Percentiles rank a stretch among this genome's conserved stretches.
These are phyloP conservation scores for Kingdonia uniflora DNA, from an alignment of 164 flowering plant species.

Conservation along the genomic window DNA sequence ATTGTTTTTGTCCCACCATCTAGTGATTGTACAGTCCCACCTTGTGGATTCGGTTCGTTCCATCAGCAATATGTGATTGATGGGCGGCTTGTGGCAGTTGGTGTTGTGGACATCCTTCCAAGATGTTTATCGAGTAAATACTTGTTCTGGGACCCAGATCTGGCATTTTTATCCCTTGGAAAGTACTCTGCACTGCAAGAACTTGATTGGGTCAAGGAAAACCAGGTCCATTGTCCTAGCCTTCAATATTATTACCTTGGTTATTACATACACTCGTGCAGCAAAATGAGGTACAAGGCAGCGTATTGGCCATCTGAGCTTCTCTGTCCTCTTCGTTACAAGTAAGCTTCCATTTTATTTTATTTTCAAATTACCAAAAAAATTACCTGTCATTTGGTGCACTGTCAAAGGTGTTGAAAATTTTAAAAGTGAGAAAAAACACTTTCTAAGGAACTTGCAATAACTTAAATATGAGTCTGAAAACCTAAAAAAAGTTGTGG, in stretches of 20 bases:
- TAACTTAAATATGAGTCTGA: too few relatives aligned
- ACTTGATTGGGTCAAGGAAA: slow-evolving; percentile 75
- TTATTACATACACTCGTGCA: slow-evolving; percentile 86
- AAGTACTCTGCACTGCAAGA: slow-evolving; percentile 88
- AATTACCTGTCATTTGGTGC: not conserved
- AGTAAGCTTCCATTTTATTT: slow-evolving; percentile 42
- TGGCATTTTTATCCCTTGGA: slow-evolving; percentile 76
- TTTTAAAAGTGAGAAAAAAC: too few relatives aligned
- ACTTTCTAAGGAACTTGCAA: too few relatives aligned
- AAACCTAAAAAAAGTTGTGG: too few relatives aligned
- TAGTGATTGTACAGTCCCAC: slow-evolving; percentile 52
- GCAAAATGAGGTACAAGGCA: slow-evolving; percentile 96
- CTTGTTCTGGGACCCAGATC: slow-evolving; percentile 96
- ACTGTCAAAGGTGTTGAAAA: too few relatives aligned
- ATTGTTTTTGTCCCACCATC: slow-evolving; percentile 55
- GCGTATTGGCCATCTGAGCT: slow-evolving; percentile 90
- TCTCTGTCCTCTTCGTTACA: slow-evolving; percentile 83
- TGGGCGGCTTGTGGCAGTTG: slow-evolving; percentile 89
- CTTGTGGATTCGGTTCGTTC: slow-evolving; percentile 97
- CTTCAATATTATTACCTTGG: slow-evolving; percentile 94
- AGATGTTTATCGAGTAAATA: slow-evolving; percentile 91
- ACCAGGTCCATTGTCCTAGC: slow-evolving; percentile 53
- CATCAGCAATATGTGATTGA: slow-evolving; percentile 90
- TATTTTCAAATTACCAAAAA: not conserved
- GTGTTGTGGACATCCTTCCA: slow-evolving; percentile 93